Conservation (phyloP, 331 rosid species). For the Malus hybrid region DNA sequence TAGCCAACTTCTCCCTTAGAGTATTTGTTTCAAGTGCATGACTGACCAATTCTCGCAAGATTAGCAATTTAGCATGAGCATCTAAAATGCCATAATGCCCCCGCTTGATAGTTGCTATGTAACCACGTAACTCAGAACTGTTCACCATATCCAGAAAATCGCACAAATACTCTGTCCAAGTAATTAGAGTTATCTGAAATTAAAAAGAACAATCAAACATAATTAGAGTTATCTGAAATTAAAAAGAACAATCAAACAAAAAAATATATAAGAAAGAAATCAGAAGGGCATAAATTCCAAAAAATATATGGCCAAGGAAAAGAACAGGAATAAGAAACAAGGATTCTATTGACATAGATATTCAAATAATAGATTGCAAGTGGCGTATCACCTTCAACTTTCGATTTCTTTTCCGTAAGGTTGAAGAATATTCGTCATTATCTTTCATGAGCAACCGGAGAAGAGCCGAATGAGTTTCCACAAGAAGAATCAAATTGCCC, state of each 20-base stretch:
- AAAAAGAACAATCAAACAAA: slow-evolving; percentile 16
- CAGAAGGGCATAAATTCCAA: neutral
- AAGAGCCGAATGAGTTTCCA: slow-evolving; percentile 83
- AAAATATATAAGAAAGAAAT: neutral
- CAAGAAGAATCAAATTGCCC: slow-evolving; percentile 63
- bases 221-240: slow-evolving; percentile 66
- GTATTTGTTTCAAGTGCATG: slow-evolving; percentile 46
- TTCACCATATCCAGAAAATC: slow-evolving; percentile 71
- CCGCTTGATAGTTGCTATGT: slow-evolving; percentile 64
- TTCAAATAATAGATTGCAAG: neutral
- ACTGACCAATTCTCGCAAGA: slow-evolving; percentile 61
- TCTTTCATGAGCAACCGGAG: slow-evolving; percentile 71
- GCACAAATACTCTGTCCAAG: slow-evolving; percentile 79
- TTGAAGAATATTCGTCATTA: slow-evolving; percentile 37
- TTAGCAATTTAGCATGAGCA: slow-evolving; percentile 54
- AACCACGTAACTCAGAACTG: slow-evolving; percentile 40
- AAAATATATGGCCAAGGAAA: neutral
- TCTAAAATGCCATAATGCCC: slow-evolving; percentile 95
- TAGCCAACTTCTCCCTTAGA: slow-evolving; percentile 64
- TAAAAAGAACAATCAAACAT: slow-evolving; percentile 22
- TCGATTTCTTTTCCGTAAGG: slow-evolving; percentile 45
- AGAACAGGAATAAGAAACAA: neutral
- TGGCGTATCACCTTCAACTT: slow-evolving; percentile 45
- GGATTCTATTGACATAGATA: neutral
- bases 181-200: slow-evolving; percentile 72